Percentiles rank a stretch among this genome's conserved stretches.
Evolutionary conservation across 768 basidiomycete species (phyloP).

Genomic region (Boletus edulis): DNA sequence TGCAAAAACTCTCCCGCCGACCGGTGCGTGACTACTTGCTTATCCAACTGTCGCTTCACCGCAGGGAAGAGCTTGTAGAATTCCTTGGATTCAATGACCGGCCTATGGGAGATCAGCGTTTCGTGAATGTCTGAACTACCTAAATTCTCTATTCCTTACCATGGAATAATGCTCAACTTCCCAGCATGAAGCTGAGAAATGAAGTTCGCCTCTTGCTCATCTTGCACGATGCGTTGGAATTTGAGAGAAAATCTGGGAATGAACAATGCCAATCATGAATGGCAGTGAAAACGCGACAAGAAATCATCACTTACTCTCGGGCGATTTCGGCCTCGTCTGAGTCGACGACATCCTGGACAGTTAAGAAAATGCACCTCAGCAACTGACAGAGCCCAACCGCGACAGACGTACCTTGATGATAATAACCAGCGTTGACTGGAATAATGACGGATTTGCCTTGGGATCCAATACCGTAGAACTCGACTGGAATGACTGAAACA

Average conservation of each 20-base stretch:
- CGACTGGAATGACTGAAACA: slow-evolving; percentile 62
- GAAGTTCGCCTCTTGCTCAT: slow-evolving; percentile 61
- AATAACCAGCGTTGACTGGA: slow-evolving; percentile 57
- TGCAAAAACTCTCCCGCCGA: slow-evolving; percentile 54
- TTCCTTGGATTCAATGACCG: slow-evolving; percentile 58
- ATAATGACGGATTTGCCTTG: slow-evolving; percentile 52
- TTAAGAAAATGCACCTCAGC: not conserved
- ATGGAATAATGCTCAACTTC: slow-evolving; percentile 55
- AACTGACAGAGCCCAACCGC: not conserved
- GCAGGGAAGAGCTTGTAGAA: slow-evolving; percentile 54
- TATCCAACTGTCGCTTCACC: slow-evolving; percentile 47
- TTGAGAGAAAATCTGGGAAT: slow-evolving; percentile 49
- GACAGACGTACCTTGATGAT: slow-evolving; percentile 51
- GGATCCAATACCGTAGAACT: slow-evolving; percentile 60
- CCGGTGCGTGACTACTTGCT: slow-evolving; percentile 46
- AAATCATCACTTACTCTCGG: slow-evolving; percentile 42
- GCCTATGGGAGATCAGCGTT: slow-evolving; percentile 25
- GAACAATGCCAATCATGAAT: not conserved
- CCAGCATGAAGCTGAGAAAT: slow-evolving; percentile 59
- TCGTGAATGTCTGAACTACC: not conserved
- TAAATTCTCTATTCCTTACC: slow-evolving; percentile 29
- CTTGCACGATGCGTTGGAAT: slow-evolving; percentile 57
- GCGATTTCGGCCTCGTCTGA: slow-evolving; percentile 58
- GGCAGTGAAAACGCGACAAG: not conserved
- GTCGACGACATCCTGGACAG: slow-evolving; percentile 56